Evolutionary conservation across 495 filamentous ascomycete species (phyloP), one percentile per base, ranked within the genome.

Genomic region (Xylaria acuta): DNA sequence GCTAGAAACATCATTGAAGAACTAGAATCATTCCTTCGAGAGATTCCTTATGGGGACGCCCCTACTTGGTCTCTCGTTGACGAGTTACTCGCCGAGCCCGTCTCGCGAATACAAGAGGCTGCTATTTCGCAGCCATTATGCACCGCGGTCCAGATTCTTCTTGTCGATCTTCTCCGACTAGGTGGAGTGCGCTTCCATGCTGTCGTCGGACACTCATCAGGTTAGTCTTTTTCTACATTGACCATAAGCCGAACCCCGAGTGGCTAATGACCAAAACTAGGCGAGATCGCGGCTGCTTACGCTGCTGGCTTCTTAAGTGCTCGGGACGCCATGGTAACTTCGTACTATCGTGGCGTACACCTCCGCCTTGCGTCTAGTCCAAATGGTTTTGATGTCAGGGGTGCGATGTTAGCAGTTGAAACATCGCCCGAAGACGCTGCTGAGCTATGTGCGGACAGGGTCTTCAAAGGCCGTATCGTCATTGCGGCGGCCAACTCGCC

Each of bases 171-270:
- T 1, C 74, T 90, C 0, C 45, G 62, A 1, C 75, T 69, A 1
- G 83, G 81, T 66, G 84, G 83, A 5, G 76, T 90, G 22, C 40
- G 30, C 5, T 82, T 85, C 5, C 62, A 74, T 5, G 81, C 82
- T 22, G 85, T 90, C 0, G 80, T 88, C 4, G 89, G 89, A 32
- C 88, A 91, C 71, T 89, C 86, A 5, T 86, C 83, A 45, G 86
- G 86, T 16, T 20, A 20, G 56, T 38, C 18, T 36, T 36, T 16
- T 16, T 16, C 12, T 34, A 56, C 11, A 32, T 16, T 18, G 41
- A 43, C 16, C 14, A 43, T 1, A 43, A 12, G 5, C 41, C 14
- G 14, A 43, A 43, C 11, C 5, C 14, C 5, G 41, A 43, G 41
- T 43, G 41, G 14, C 41, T 43, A 43, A 43, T 43, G 12, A 43